A percentile compares a stretch with the other conserved stretches of the same genome.
Conservation (phyloP, 106 monocot genomes). For the Allium cepa region DNA sequence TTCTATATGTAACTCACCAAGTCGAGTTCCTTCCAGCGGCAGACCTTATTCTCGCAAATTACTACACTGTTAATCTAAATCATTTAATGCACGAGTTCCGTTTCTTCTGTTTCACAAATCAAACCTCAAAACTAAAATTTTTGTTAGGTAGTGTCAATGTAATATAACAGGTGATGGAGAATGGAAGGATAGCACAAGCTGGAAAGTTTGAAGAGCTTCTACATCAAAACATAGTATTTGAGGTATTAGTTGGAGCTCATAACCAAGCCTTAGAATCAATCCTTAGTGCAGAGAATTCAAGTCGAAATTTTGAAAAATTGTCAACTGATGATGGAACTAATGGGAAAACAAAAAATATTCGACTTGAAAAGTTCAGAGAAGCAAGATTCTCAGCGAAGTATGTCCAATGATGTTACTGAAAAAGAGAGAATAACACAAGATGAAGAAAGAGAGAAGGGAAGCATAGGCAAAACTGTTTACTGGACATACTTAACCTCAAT, state of each 20-base stretch:
- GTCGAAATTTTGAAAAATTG: conserved; percentile 23
- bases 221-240: conserved; percentile 63
- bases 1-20: conserved; percentile 89
- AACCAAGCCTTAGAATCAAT: conserved; percentile 71
- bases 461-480: conserved; percentile 63
- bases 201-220: conserved; percentile 76
- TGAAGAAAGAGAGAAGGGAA: conserved; percentile 87
- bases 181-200: conserved; percentile 65
- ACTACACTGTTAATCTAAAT: neutral
- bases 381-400: conserved; percentile 52
- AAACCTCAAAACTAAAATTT: neutral
- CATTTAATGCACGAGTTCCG: neutral
- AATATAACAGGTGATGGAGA: conserved; percentile 68
- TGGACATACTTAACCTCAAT: conserved; percentile 70
- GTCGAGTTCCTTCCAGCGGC: conserved; percentile 89
- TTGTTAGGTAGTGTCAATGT: neutral
- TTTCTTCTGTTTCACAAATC: neutral
- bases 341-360: conserved; percentile 9
- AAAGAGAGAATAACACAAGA: conserved; percentile 64
- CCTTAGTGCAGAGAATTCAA: conserved; percentile 50
- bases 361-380: conserved; percentile 45
- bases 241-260: conserved; percentile 88
- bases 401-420: conserved; percentile 32
- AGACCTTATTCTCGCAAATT: conserved; percentile 69
- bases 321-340: conserved; percentile 29